Evolutionary conservation across 805 yeast species (phyloP), one percentile per base, ranked within the genome.

Genomic region (Starmerella vitae): DNA sequence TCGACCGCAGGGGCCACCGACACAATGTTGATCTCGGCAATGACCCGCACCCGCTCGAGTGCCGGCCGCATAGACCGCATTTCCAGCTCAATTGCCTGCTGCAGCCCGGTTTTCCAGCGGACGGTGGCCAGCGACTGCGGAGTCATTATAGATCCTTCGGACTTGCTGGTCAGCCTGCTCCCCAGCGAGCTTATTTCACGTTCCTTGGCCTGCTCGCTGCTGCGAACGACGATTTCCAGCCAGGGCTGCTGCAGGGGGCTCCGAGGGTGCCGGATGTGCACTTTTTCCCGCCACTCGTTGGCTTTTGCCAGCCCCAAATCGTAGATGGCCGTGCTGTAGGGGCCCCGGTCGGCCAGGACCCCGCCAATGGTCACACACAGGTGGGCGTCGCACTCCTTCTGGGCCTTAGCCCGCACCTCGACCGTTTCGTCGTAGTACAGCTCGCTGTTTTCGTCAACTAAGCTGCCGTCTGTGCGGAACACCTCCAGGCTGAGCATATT

Each of bases 1-100:
- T 12, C 19, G n/a, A 51, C 45, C 6, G 31, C 29, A 2, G 35
- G 36, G 15, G 38, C 25, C 14, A 47, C 38, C 10, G 42, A 33
- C 10, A 52, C 35, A 2, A 46, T 28, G 37, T 44, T 51, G 26
- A 51, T 27, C 39, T 52, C 53, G 24, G 53, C 53, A 22, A 52
- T 40, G 5, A 48, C 44, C 6, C 49, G 38, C 28, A 49, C 53
- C 13, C 50, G 39, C 22, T 49, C 55, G 18, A 49, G 39, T 5
- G 51, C 49, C 1, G 55, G 55, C 10, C 55, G 42, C 12, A 50
- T 39, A 15, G 48, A 43, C 18, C 50, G 39, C 7, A 52, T 39
- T 35, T 49, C 48, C 29, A 49, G 42, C 17, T 41, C 46, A 2
- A 52, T 28, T 5, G 47, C 53, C 20, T 51, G 52, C 20, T 17